Base-by-base conservation (phyloP, 2,329 filamentous ascomycete genomes). In the Fusarium veterinarium region DNA sequence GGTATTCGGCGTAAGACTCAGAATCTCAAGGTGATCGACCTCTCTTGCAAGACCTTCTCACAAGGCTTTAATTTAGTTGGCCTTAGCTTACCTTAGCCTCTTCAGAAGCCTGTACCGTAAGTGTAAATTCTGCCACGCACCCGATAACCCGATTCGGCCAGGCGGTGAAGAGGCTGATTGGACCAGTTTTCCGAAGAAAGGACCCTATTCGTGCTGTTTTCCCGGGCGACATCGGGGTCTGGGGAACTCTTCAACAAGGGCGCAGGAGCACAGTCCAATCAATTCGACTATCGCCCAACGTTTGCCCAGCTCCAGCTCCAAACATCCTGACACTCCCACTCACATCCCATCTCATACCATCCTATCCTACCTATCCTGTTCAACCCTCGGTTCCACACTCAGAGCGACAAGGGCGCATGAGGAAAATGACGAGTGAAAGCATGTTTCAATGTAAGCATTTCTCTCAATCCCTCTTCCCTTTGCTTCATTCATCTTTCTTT, bases 391-490 rank as follows among this genome's bases (percentile, higher is more conserved):
- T 76, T 74, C 76, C 76, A 76, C 76, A 71, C 56, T 64, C 49
- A 72, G 64, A 67, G 64, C 64, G 67, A 76, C 73, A 77, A 73
- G 72, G 73, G 75, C 73, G 67, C 61, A 53, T 38, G 58, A 35
- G 53, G 17, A 72, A 76, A 72, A 78, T 78, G 76, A 73, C 76
- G 57, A 78, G 71, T 78, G 76, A 78, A 68, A 74, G 60, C 40
- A 53, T 62, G 35, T 68, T 62, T 60, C 70, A 78, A 51, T 77
- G 76, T 78, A 75, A 78, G 76, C 57, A 53, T 58, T 66, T 58
- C 44, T 40, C 62, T 64, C 56, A 44, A 31, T 41, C 38, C 64
- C 41, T 68, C 20, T 68, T 63, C 56, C 58, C 31, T 59, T 60
- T 62, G 55, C 61, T 64, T 69, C 64, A 59, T 64, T 53, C 62